Evolutionary conservation across 2,329 filamentous ascomycete species (phyloP).

Genomic region (Paecilomyces niveus): DNA sequence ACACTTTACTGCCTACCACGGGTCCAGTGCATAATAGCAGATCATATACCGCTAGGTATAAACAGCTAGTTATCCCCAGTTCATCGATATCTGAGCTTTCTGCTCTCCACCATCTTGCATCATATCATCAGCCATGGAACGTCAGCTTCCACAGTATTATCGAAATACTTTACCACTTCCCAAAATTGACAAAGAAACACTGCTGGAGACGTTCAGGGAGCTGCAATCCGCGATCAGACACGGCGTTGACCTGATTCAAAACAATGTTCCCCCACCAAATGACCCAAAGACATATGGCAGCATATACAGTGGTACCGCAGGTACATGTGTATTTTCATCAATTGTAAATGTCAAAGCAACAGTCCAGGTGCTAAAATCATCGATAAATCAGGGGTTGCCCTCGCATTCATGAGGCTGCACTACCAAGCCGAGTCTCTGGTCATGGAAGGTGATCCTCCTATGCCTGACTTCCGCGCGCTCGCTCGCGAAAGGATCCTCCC

Average conservation of each 20-base stretch:
- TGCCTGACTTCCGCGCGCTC: conserved; percentile 18
- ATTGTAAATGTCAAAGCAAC: not conserved
- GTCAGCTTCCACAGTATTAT: conserved; percentile 18
- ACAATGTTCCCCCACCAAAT: conserved; percentile 14
- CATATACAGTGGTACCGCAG: conserved; percentile 24
- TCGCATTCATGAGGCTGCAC: conserved; percentile 31
- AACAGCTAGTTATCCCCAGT: not conserved
- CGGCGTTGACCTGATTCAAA: conserved; percentile 19
- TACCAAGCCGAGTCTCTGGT: conserved; percentile 23
- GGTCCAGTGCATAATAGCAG: not conserved
- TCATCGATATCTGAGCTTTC: not conserved
- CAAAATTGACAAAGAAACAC: conserved; percentile 9
- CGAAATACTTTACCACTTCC: conserved; percentile 17
- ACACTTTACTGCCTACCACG: not conserved
- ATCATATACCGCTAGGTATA: not conserved
- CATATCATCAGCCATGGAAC: conserved; percentile 7
- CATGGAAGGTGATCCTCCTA: conserved; percentile 3
- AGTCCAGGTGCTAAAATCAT: not conserved
- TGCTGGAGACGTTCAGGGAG: conserved; percentile 17
- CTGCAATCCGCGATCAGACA: conserved; percentile 22
- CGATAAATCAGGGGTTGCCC: conserved; percentile 23
- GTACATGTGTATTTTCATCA: conserved; percentile 12
- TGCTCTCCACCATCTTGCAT: not conserved
- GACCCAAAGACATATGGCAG: conserved; percentile 18
- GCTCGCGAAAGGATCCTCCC: conserved; percentile 21